Base-by-base conservation (phyloP, 805 yeast genomes). In the Spathaspora sp. region DNA sequence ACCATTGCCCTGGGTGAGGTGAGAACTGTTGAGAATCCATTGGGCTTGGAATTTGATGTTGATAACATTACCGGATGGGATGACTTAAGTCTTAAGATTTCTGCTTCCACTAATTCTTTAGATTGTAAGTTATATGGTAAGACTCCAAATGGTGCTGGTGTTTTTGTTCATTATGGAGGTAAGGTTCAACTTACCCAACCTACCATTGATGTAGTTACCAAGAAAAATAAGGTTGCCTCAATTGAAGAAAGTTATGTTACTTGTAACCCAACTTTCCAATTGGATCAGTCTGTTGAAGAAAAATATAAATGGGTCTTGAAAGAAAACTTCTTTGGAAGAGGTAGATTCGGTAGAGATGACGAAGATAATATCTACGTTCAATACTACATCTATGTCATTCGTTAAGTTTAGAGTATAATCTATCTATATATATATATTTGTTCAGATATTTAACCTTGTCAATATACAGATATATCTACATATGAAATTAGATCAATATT, bases 241-340 rank as follows among this genome's bases (percentile, higher is more conserved):
- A 75, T 75, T 54, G 74, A 71, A 17, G 81, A 81, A 35, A 74
- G 78, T 8, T 80, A 81, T 55, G 70, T 81, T 48, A 74, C 81
- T 16, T 67, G 68, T 57, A 77, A 71, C 60, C 85, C 86, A 19
- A 62, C 60, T 12, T 67, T 81, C 55, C 58, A 62, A 45, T 62
- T 81, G 17, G 80, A 74, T 53, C 73, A 68, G 12, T 65, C 61
- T 19, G 72, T 73, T 39, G 74, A 67, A 40, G 76, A 67, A 14
- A 79, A 77, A 57, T 68, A 64, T 60, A 62, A 70, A 55, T 84
- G 89, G 89, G 76, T 77, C 16, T 55, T 68, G 43, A 61, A 66
- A 46, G 75, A 77, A 61, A 78, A 73, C 56, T 69, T 82, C 51
- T 47, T 81, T 19, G 89, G 86, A 18, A 80, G 76, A 61, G 89